Evolutionary conservation across 2,329 filamentous ascomycete genomes (phyloP).

Genomic region (Stagonosporopsis vannaccii): DNA sequence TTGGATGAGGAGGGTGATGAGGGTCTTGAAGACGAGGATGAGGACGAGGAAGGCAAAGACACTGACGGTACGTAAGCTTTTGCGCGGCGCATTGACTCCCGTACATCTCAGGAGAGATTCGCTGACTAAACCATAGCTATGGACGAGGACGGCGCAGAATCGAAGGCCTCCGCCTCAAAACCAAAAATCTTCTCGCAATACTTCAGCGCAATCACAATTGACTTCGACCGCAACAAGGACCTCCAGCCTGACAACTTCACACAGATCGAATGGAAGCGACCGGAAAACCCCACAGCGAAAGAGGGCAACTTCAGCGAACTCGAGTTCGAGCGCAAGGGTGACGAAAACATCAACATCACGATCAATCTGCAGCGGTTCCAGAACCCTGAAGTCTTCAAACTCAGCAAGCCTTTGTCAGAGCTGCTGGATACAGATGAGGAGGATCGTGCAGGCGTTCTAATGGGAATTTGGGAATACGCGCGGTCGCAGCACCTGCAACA

Average conservation of each 20-base stretch:
- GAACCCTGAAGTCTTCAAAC: constrained; percentile 80
- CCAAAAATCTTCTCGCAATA: constrained; percentile 74
- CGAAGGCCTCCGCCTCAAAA: constrained; percentile 47
- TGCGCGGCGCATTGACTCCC: background rate
- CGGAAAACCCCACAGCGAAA: constrained; percentile 67
- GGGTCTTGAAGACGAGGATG: constrained; percentile 42
- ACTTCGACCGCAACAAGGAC: constrained; percentile 63
- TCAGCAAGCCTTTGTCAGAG: constrained; percentile 81
- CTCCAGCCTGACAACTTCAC: constrained; percentile 70
- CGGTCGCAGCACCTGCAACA: constrained; percentile 85
- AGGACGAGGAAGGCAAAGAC: constrained; percentile 54
- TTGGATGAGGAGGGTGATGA: constrained; percentile 62
- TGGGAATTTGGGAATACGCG: constrained; percentile 96
- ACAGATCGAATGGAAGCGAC: constrained; percentile 87
- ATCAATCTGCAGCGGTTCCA: constrained; percentile 88
- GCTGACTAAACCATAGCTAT: constrained; percentile 20
- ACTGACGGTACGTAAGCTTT: constrained; percentile 50
- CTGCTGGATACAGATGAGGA: constrained; percentile 87
- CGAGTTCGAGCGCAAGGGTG: constrained; percentile 88
- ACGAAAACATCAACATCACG: constrained; percentile 90
- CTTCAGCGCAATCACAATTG: constrained; percentile 79
- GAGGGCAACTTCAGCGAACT: constrained; percentile 87
- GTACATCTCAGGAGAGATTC: background rate
- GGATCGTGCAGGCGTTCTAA: constrained; percentile 84
- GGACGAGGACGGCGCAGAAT: constrained; percentile 63